phyloP scores from a whole-genome alignment of 2,329 filamentous ascomycete species.

The Colletotrichum tofieldiae region DNA sequence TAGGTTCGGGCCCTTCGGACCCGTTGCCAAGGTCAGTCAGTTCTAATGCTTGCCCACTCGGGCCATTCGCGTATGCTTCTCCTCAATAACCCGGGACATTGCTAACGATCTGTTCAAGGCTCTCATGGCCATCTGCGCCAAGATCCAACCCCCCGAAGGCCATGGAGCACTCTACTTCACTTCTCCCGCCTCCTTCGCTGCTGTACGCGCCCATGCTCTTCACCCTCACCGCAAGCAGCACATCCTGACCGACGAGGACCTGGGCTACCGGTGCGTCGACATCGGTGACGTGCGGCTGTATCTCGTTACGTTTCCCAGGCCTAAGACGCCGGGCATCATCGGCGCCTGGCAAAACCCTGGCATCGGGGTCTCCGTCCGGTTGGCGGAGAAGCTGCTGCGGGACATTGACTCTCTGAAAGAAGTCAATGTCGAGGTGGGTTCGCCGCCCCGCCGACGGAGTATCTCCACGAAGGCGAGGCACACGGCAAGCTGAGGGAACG shows the following conservation, averaged over 20 bases:
- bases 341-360: slow-evolving; percentile 64
- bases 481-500: slow-evolving; percentile 58
- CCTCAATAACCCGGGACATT: background rate
- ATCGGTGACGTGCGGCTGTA: slow-evolving; percentile 60
- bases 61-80: background rate
- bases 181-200: slow-evolving; percentile 48
- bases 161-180: slow-evolving; percentile 50
- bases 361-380: slow-evolving; percentile 61
- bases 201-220: slow-evolving; percentile 50
- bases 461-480: slow-evolving; percentile 55
- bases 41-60: background rate
- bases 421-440: slow-evolving; percentile 48
- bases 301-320: slow-evolving; percentile 57
- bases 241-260: slow-evolving; percentile 52
- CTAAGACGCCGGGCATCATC: slow-evolving; percentile 54
- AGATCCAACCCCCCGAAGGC: slow-evolving; percentile 48
- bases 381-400: slow-evolving; percentile 61
- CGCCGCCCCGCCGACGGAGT: slow-evolving; percentile 56
- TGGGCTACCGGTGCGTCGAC: slow-evolving; percentile 59
- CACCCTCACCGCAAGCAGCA: slow-evolving; percentile 55
- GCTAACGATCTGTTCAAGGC: slow-evolving; percentile 50
- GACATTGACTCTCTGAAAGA: slow-evolving; percentile 54
- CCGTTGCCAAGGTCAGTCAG: slow-evolving; percentile 51
- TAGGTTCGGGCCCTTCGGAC: slow-evolving; percentile 60
- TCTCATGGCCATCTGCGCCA: slow-evolving; percentile 53